These are phyloP conservation scores for Closterium sp. DNA, from an alignment of 139 green algal species.

Conservation along the genomic window DNA sequence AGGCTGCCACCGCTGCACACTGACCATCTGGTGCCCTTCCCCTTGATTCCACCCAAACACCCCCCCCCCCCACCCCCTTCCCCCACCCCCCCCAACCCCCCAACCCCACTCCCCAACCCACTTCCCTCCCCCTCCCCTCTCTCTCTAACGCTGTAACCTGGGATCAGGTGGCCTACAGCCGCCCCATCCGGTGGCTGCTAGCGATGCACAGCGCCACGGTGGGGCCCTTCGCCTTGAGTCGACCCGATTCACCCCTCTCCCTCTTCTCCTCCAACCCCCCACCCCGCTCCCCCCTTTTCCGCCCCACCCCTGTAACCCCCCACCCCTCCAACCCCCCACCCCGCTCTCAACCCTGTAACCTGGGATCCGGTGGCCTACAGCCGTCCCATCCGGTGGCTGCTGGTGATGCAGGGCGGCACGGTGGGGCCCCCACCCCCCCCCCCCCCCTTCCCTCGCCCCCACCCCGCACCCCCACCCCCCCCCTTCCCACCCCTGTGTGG, in stretches of 20 bases:
- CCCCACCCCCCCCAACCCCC: neutral
- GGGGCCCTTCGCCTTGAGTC: no score
- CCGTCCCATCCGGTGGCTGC: slow-evolving; percentile 89
- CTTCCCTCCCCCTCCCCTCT: neutral
- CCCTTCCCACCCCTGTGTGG: no score
- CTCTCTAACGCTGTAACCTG: neutral
- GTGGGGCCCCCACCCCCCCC: slow-evolving; percentile 1
- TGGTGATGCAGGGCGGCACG: slow-evolving; percentile 81
- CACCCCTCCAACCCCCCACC: neutral
- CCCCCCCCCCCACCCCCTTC: no score
- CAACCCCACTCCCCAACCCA: neutral
- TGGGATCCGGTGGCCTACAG: slow-evolving; percentile 67
- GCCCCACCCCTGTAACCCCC: neutral
- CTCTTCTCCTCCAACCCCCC: neutral
- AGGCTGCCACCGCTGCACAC: no score
- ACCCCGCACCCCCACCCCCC: neutral
- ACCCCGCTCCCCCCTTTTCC: neutral
- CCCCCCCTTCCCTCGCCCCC: neutral
- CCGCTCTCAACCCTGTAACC: no score
- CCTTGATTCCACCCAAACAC: no score
- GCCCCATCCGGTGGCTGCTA: no score
- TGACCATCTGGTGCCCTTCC: no score
- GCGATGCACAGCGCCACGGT: no score
- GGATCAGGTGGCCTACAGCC: no score
- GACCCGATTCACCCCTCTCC: no score